phyloP scores from a whole-genome alignment of 805 yeast genomes.

The Pichia membranifaciens region DNA sequence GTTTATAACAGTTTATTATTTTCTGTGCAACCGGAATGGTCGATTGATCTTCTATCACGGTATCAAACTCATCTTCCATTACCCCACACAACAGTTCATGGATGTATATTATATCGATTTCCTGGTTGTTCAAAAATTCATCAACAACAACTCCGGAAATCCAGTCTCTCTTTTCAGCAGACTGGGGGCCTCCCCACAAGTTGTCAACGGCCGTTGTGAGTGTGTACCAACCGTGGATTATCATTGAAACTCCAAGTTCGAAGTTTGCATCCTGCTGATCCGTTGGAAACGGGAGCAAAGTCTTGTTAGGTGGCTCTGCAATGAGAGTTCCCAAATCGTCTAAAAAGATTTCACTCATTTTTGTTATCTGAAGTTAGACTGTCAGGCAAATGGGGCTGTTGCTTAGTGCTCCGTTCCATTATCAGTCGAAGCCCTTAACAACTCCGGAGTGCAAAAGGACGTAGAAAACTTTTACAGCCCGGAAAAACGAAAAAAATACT shows the following conservation, averaged over 20 bases:
- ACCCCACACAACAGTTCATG: conserved; percentile 84
- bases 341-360: conserved; percentile 22
- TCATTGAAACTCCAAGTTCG: conserved; percentile 91
- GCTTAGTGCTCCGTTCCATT: too few relatives aligned
- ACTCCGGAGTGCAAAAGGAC: too few relatives aligned
- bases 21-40: conserved; percentile 67
- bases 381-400: too few relatives aligned
- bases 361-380: too few relatives aligned
- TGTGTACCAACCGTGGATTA: conserved; percentile 86
- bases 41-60: conserved; percentile 81
- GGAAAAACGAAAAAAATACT: too few relatives aligned
- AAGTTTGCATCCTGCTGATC: conserved; percentile 75
- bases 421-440: too few relatives aligned
- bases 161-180: conserved; percentile 94
- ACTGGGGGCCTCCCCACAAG: conserved; percentile 93
- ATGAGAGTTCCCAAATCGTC: conserved; percentile 31
- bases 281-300: conserved; percentile 32
- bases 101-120: conserved; percentile 70
- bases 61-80: conserved; percentile 93
- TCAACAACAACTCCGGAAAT: conserved; percentile 77
- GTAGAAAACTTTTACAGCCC: too few relatives aligned
- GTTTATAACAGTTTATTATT: conserved; percentile 59
- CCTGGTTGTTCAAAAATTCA: conserved; percentile 54
- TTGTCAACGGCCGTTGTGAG: conserved; percentile 83
- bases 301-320: conserved; percentile 21